Base-by-base conservation (phyloP, 2,329 filamentous ascomycete species). In the Didymella sp. region DNA sequence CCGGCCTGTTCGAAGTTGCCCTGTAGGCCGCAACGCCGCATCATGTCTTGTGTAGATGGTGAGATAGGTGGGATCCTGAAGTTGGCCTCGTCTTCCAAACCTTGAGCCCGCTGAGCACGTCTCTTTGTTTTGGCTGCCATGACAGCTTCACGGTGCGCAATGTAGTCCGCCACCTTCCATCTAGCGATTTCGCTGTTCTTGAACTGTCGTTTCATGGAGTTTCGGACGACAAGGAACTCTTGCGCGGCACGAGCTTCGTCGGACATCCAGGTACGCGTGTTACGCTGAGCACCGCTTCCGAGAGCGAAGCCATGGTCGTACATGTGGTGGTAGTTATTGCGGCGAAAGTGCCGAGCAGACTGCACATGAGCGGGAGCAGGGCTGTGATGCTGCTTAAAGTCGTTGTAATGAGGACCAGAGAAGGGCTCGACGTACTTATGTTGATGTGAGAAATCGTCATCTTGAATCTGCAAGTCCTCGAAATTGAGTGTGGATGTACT, bases 201-300 rank as follows among this genome's bases (percentile, higher is more conserved):
- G 67, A 75, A 76, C 4, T 70, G 60, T 8, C 73, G 71, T 37
- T 68, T 67, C 71, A 76, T 74, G 0, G 71, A 55, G 49, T 75
- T 75, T 8, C 72, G 72, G 30, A 73, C 50, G n/a, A 71, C 51
- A 13, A 71, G 48, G 25, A 69, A 75, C 19, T 73, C 68, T 12
- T 73, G 64, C 11, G 62, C 58, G 6, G 62, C 61, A 38, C 68
- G 63, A 2, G 59, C 54, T 13, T 73, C 71, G 1, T 63, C 61
- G 0, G 73, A 72, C 7, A 68, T 47, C 69, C 70, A 73, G 1
- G 66, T 67, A 7, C 56, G 60, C 0, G 69, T 65, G 40, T 58
- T 64, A 15, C 64, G 67, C 8, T 35, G 5, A n/a, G 11, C 24
- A 9, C 31, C 6, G 19, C 43, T 25, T 27, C 24, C n/a, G n/a